Evolutionary conservation across 1,284 basidiomycete species (phyloP), one percentile per base, ranked within the genome.

Genomic region (Irpex sp.): DNA sequence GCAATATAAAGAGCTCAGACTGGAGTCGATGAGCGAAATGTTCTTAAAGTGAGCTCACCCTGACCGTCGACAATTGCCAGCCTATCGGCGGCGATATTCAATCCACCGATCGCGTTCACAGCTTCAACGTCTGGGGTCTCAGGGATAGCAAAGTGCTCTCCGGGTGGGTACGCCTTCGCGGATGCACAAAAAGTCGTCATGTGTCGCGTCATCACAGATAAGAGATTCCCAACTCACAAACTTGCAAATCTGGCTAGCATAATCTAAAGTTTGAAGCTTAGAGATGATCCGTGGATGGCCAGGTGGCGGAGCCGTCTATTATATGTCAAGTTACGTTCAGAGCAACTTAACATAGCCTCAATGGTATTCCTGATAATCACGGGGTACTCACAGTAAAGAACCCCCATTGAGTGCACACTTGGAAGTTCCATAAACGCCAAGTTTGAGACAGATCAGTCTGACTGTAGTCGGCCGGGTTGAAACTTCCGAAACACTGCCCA

Each of bases 331-430:
- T 56, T 49, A 48, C 11, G 26, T 19, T 17, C 9, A 4, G 34
- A 63, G 37, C 17, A 36, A 7, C 21, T 15, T 44, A 38, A 57
- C 26, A 57, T n/a, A 57, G 31, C 13, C 17, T 47, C 44, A 21
- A 34, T 31, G 40, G 19, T 11, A 54, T 1, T 36, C 34, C 34
- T 36, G 34, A 36, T 36, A 36, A 36, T 36, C 34, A 49, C 37
- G 31, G 31, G 40, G 34, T 57, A 66, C 77, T 11, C 69, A 88
- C 89, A 1, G 78, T 81, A 72, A 96, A 94, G 76, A 93, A 97
- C 0, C 95, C 95, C 93, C 94, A 97, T 71, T 96, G 86, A 0
- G 91, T 94, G 77, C 93, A 96, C 65, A 88, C 87, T 76, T 96
- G 94, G 82, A 94, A 97, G 2, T 82, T 73, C 96, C 96, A 98